Evolutionary conservation across 192 early-diverging fungal species (phyloP), one percentile per base, ranked within the genome.

Genomic region (Thamnidium elegans): DNA sequence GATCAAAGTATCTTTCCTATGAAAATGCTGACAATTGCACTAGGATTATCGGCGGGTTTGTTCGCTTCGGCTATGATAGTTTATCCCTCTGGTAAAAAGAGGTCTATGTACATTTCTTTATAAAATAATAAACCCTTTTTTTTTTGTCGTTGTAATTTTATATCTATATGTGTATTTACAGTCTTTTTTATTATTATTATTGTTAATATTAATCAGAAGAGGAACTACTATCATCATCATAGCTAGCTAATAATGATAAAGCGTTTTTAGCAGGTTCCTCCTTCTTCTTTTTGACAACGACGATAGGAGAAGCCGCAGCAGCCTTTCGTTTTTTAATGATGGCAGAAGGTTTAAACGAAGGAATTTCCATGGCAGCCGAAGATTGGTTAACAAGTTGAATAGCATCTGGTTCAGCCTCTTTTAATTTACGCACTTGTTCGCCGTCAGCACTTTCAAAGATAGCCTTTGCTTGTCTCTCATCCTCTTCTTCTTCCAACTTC

Each of bases 391-490:
- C 56, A 42, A 78, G 66, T 42, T 74, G 48, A 11, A 76, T 55
- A 17, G 74, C 68, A 3, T 77, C 74, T 1, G 63, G 51, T 17
- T 72, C 68, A 19, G 46, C 63, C 1, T 74, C 72, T 7, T 58
- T 20, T 45, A 91, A 51, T 63, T 89, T 76, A 50, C 79, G 77
- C 9, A 94, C 86, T 21, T 60, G 58, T 30, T 88, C 83, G 14
- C 90, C 92, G 71, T 90, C 87, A 0, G 67, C 74, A 47, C 72
- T 78, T 43, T 86, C 66, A 63, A 94, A 94, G 0, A 88, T 75
- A 0, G 78, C 67, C 19, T 82, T 82, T 5, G 88, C 86, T 15
- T 87, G 48, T 10, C 85, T 85, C 56, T 92, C 90, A 53, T 90
- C 84, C 50, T 88, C 86, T 11, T 84, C 81, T 62, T 86, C 81